A percentile compares a stretch with the other conserved stretches of the same genome.
These are phyloP conservation scores for Colletotrichum tanaceti DNA, from an alignment of 2,329 filamentous ascomycete species.

Conservation along the genomic window DNA sequence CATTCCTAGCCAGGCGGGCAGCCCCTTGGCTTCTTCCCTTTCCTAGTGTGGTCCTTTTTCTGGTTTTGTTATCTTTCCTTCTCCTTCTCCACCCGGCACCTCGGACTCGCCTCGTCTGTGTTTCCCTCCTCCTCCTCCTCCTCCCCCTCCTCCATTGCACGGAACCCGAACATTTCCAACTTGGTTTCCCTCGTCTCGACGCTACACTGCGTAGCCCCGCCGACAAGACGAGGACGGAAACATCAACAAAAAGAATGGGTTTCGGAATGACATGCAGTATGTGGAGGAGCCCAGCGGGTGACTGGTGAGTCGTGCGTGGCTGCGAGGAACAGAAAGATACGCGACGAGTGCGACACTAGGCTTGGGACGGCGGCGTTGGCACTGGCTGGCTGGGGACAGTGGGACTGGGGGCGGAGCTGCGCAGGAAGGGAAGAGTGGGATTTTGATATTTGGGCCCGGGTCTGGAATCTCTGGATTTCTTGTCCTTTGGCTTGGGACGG, in stretches of 20 bases:
- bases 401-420: constrained; percentile 7
- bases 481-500: neutral
- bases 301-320: neutral
- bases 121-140: neutral
- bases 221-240: constrained; percentile 6
- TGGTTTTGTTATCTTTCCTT: too few species aligned
- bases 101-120: too few species aligned
- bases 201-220: neutral
- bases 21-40: too few species aligned
- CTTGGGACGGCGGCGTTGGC: constrained; percentile 2
- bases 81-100: too few species aligned
- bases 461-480: constrained; percentile 30
- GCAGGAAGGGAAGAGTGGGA: constrained; percentile 1
- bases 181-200: neutral
- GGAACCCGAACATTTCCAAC: neutral
- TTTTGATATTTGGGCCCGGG: constrained; percentile 30
- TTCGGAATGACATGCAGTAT: neutral
- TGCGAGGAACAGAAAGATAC: constrained; percentile 2
- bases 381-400: constrained; percentile 8
- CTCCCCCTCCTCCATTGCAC: neutral
- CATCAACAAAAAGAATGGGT: constrained; percentile 10
- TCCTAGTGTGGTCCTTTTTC: too few species aligned
- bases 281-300: neutral
- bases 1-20: too few species aligned
- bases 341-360: constrained; percentile 2